A percentile compares a stretch with the other conserved stretches of the same genome.
Evolutionary conservation across 1,284 basidiomycete genomes (phyloP).

Genomic region (Ceratobasidium sp.): DNA sequence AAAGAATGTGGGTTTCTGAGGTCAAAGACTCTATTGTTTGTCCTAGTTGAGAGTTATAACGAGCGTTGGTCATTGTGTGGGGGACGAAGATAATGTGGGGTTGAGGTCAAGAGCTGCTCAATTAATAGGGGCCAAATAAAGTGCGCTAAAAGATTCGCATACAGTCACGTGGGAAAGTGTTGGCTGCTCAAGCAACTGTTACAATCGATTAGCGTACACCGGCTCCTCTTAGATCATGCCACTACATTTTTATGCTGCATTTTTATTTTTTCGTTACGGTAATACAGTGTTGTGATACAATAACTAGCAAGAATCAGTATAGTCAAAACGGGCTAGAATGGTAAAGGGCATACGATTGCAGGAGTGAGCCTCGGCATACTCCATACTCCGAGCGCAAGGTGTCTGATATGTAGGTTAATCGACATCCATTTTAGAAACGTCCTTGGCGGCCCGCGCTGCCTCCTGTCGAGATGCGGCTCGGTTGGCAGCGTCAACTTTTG

Average conservation of each 20-base stretch:
- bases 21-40: background rate
- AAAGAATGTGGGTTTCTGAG: background rate
- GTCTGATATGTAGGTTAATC: background rate
- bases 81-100: background rate
- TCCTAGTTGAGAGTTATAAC: background rate
- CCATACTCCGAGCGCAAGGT: too few species aligned
- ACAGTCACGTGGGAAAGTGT: slow-evolving; percentile 12
- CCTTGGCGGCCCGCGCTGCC: slow-evolving; percentile 21
- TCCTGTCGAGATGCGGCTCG: slow-evolving; percentile 35
- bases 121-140: slow-evolving; percentile 2
- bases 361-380: too few species aligned
- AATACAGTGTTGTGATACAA: background rate
- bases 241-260: too few species aligned
- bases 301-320: background rate
- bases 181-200: too few species aligned
- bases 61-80: background rate
- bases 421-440: slow-evolving; percentile 42
- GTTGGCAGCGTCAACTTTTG: slow-evolving; percentile 38
- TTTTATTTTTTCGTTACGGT: too few species aligned
- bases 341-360: background rate
- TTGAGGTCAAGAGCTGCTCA: background rate
- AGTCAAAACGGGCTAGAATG: background rate
- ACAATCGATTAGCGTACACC: too few species aligned
- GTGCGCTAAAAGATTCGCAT: background rate
- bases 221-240: too few species aligned